Base-by-base conservation (phyloP, 2,329 filamentous ascomycete genomes). In the Neoarthrinium moseri region DNA sequence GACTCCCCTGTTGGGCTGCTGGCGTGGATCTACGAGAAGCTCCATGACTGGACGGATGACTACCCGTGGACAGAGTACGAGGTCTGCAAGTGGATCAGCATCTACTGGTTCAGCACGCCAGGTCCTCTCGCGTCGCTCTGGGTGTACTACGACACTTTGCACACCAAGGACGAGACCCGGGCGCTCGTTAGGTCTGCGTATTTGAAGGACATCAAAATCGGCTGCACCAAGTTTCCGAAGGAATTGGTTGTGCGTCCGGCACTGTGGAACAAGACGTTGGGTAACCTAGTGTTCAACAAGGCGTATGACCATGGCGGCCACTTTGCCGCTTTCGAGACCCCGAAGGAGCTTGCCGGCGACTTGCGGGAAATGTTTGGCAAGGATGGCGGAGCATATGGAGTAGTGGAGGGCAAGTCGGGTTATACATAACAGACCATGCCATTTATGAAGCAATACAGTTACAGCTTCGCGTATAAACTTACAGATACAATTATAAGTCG, bases 11-110 rank as follows among this genome's bases (percentile, higher is more conserved):
- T 87, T 0, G 86, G 76, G 0, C 66, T 91, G 4, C 70, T 92
- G 1, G 80, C 85, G 0, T 92, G 89, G 89, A 81, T 92, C 24
- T 87, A 87, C 52, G 89, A 92, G 65, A 92, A 92, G 61, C 67
- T 92, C 18, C 77, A 83, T 47, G 82, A 86, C 53, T 92, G 87
- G 88, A 85, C 83, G 0, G 87, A 91, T 54, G 57, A 52, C 1
- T 90, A 91, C 58, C 68, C 77, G 0, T 91, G 86, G 87, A 85
- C 80, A 0, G 83, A 89, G 46, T 85, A 90, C 42, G 87, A 91
- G 66, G 77, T 91, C 6, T 65, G 89, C 20, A 87, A 83, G 0
- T 92, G 87, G 88, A 66, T 91, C 1, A 80, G 74, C 43, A 77
- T 91, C 17, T 91, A 91, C 62, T 81, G 77, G 56, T 91, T 91